Percentiles rank a stretch among this genome's conserved stretches.
Conservation (phyloP, 1,284 basidiomycete species). For the Inonotus hispidus region DNA sequence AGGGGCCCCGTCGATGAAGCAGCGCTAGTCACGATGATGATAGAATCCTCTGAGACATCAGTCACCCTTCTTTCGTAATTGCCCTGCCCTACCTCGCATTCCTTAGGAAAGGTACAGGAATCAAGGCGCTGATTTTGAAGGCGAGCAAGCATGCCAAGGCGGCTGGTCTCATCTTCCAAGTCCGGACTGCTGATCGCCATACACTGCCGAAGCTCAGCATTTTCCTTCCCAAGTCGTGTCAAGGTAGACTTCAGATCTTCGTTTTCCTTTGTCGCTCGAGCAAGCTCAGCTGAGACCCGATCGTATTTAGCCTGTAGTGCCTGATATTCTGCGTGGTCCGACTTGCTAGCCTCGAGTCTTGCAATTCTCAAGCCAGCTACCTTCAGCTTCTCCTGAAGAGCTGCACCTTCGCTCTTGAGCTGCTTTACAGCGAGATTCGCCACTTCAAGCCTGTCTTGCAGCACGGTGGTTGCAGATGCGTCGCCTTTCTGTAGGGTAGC, state of each 20-base stretch:
- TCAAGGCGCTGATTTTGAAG: conserved; percentile 12
- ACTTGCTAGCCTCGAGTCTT: background rate
- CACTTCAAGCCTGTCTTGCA: background rate
- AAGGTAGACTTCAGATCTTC: background rate
- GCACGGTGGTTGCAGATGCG: background rate
- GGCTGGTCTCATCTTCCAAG: background rate
- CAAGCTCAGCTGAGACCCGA: background rate
- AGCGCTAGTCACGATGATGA: conserved; percentile 10
- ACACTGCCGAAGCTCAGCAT: background rate
- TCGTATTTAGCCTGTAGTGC: background rate
- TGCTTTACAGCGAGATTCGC: conserved; percentile 2
- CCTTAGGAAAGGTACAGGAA: conserved; percentile 11
- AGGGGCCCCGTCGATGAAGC: background rate
- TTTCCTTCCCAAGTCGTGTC: background rate
- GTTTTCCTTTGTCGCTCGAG: background rate
- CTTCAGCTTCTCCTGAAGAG: background rate
- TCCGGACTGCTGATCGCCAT: background rate
- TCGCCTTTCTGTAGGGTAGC: background rate
- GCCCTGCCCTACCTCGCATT: background rate
- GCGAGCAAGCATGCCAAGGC: conserved; percentile 6
- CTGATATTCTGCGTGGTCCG: background rate
- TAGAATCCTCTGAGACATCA: conserved; percentile 9
- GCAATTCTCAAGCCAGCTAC: background rate
- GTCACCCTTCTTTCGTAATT: background rate
- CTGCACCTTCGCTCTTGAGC: background rate